Base-by-base conservation (phyloP, 139 green algal genomes). In the Coelastrella sp. region DNA sequence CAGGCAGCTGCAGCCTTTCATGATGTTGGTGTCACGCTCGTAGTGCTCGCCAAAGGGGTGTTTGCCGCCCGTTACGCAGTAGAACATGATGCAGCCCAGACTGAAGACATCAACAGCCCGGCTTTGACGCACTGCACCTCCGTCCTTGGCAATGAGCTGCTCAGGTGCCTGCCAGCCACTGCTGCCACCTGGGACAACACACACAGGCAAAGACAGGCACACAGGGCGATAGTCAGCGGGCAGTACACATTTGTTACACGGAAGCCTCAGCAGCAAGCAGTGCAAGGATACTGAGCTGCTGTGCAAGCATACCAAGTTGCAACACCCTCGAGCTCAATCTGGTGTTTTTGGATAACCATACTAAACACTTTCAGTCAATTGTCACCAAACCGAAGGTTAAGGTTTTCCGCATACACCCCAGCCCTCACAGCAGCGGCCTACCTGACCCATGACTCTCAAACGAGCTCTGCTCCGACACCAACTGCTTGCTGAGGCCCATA, bases 151-250 rank as follows among this genome's bases (percentile, higher is more conserved):
- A 2, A 94, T 94, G 56, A 99, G 95, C 92, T 98, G 96, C 95
- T 99, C 98, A 3, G 98, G 98, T 3, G 98, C 97, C 93, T 99
- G 97, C 98, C 98, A 99, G n/a, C 98, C 98, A 57, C 93, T 96
- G 92, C 93, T 98, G 90, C 98, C 98, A 23, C 95, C 96, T 94
- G 94, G 17, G 32, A 89, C 80, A 76, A 61, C 60, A 86, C n/a
- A n/a, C n/a, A n/a, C n/a, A n/a, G n/a, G n/a, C n/a, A n/a, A n/a
- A n/a, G n/a, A n/a, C n/a, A n/a, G n/a, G n/a, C n/a, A n/a, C n/a
- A n/a, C n/a, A n/a, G n/a, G n/a, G n/a, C n/a, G n/a, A n/a, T n/a
- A n/a, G n/a, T n/a, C n/a, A n/a, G n/a, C n/a, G n/a, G n/a, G n/a
- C n/a, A n/a, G n/a, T n/a, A n/a, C n/a, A n/a, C n/a, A n/a, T n/a